phyloP scores from a whole-genome alignment of 1,139 yeast species.

The Zygoascus sp. region DNA sequence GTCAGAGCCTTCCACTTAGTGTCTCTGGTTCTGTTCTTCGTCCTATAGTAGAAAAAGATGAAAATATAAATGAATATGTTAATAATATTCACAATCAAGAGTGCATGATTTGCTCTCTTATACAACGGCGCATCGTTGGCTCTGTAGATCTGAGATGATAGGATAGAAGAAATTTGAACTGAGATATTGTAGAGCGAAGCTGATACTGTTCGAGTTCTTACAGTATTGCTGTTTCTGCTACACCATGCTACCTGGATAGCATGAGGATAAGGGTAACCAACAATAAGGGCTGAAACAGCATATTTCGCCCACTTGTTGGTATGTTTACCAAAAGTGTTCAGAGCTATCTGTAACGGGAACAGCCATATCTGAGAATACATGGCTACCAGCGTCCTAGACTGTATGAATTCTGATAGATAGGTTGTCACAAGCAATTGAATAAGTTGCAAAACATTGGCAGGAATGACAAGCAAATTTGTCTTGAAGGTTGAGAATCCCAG shows the following conservation, averaged over 20 bases:
- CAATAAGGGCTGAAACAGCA: conserved; percentile 43
- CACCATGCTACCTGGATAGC: conserved; percentile 55
- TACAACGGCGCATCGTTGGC: conserved; percentile 51
- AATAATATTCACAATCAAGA: conserved; percentile 36
- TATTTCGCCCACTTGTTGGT: conserved; percentile 47
- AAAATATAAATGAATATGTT: conserved; percentile 22
- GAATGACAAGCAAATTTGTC: conserved; percentile 53
- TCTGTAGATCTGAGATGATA: conserved; percentile 48
- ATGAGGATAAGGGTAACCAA: conserved; percentile 48
- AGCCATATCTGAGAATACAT: conserved; percentile 35
- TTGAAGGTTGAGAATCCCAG: conserved; percentile 55
- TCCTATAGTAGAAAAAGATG: conserved; percentile 38
- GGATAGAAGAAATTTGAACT: conserved; percentile 49
- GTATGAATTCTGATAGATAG: conserved; percentile 45
- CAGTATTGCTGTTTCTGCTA: conserved; percentile 53
- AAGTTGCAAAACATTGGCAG: conserved; percentile 42
- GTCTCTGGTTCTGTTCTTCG: conserved; percentile 43
- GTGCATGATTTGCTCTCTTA: conserved; percentile 45
- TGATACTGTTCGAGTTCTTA: conserved; percentile 50
- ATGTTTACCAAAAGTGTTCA: conserved; percentile 24
- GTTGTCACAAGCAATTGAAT: conserved; percentile 41
- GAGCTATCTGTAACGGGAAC: conserved; percentile 39
- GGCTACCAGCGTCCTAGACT: conserved; percentile 35
- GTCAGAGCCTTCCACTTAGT: conserved; percentile 47
- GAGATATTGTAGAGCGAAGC: conserved; percentile 55